A percentile compares a stretch with the other conserved stretches of the same genome.
phyloP scores from a whole-genome alignment of 2,329 filamentous ascomycete species.

The Aspergillus sclerotialis region DNA sequence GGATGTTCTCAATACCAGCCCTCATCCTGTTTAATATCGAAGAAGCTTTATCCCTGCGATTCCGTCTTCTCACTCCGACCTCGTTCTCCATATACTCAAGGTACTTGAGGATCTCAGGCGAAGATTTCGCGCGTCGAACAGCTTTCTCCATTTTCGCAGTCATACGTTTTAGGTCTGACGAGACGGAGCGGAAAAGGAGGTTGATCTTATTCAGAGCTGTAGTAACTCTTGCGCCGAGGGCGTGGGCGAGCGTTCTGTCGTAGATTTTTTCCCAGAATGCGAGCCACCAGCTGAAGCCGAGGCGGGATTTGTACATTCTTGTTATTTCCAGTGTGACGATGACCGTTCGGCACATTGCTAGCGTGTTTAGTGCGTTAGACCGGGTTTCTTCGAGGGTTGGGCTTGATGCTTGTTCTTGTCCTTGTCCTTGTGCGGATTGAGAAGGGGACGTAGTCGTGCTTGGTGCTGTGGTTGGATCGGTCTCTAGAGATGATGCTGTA shows the following conservation, averaged over 20 bases:
- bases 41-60: conserved; percentile 16
- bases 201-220: conserved; percentile 15
- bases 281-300: conserved; percentile 20
- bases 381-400: conserved; percentile 13
- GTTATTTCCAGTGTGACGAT: conserved; percentile 22
- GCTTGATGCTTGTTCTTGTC: neutral
- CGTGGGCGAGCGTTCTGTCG: conserved; percentile 10
- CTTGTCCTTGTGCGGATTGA: no score
- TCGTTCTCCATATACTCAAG: conserved; percentile 20
- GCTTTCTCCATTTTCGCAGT: conserved; percentile 13
- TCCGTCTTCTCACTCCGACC: conserved; percentile 12
- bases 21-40: conserved; percentile 17
- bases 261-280: conserved; percentile 24
- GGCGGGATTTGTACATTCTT: conserved; percentile 22
- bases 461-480: no score
- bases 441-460: no score
- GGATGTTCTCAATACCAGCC: conserved; percentile 18
- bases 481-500: no score
- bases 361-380: conserved; percentile 15
- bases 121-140: conserved; percentile 11
- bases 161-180: conserved; percentile 17
- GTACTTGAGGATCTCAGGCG: conserved; percentile 14
- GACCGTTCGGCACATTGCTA: conserved; percentile 19
- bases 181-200: conserved; percentile 16
- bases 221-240: conserved; percentile 10